Conservation (phyloP, 805 yeast species). For the Metschnikowia henanensis region DNA sequence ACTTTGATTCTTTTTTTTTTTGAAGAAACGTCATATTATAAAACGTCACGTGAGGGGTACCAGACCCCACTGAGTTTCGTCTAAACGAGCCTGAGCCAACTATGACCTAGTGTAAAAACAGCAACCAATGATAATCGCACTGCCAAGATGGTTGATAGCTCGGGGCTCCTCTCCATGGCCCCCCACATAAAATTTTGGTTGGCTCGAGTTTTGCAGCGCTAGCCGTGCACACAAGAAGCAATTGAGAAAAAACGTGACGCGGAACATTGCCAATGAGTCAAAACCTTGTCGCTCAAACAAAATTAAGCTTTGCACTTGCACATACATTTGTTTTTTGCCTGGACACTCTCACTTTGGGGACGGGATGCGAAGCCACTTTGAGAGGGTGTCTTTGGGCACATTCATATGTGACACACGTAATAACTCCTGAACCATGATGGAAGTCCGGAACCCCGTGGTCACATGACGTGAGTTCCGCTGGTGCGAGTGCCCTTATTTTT, state of each 20-base stretch:
- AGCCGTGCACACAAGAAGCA: background rate
- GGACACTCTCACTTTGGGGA: background rate
- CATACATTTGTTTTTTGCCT: background rate
- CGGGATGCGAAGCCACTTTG: background rate
- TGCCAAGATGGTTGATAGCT: background rate
- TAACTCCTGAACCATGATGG: background rate
- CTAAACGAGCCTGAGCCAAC: too few relatives aligned
- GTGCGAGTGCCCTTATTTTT: background rate
- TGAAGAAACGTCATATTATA: too few relatives aligned
- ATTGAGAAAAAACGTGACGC: constrained; percentile 1
- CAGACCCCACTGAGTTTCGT: too few relatives aligned
- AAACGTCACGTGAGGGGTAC: too few relatives aligned
- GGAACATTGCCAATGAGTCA: background rate
- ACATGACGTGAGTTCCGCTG: constrained; percentile 4
- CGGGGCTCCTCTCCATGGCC: constrained; percentile 7
- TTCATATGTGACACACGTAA: background rate
- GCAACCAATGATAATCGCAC: too few relatives aligned
- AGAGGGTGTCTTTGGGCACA: too few relatives aligned
- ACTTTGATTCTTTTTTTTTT: too few relatives aligned
- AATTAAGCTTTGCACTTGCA: background rate
- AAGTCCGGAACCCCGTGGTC: constrained; percentile 1
- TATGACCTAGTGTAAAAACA: too few relatives aligned
- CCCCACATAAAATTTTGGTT: background rate
- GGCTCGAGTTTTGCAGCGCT: background rate
- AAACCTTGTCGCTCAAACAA: background rate